Base-by-base conservation (phyloP, 129 eudicot species). In the Silybum marianum region DNA sequence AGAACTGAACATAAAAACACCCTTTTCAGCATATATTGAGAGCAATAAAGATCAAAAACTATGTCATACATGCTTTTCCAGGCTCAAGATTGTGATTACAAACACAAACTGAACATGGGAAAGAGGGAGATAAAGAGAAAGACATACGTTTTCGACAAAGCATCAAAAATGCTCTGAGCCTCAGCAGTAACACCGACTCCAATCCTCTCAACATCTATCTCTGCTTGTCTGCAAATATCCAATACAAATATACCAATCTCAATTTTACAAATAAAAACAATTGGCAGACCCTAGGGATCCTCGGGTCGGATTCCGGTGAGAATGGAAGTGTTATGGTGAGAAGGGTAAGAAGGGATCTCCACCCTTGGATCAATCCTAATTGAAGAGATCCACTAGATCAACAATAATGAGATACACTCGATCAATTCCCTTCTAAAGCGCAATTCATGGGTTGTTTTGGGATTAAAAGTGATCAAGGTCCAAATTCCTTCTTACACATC, bases 101-200 rank as follows among this genome's bases (percentile, higher is more conserved):
- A 12, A 16, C 80, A 81, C 28, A 67, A 25, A 42, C 12, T n/a
- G 7, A 62, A 72, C 8, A 26, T 44, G 69, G 8, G n/a, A 4
- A 7, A 26, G 48, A 68, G 19, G 25, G 51, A 51, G 73, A 6
- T 65, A 39, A 19, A 42, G 62, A 26, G 69, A 79, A 63, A 82
- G 83, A n/a, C 86, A 78, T 96, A 96, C 99, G 98, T 96, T 88
- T 93, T 96, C 0, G 98, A 93, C 85, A 96, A 86, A 51, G 99
- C 98, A 85, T 96, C 99, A 71, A 96, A 96, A 69, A 96, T 82
- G 84, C 79, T 93, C 86, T 96, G 99, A 40, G 93, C 99, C 82
- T 96, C 95, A 13, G 89, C 75, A 60, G 98, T 91, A 60, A 96
- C 99, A 73, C 99, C 99, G 69, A 96, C 98, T 6, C 99, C 99